These are phyloP conservation scores for Suhomyces guaymorum DNA, from an alignment of 1,139 yeast species.

Conservation along the genomic window DNA sequence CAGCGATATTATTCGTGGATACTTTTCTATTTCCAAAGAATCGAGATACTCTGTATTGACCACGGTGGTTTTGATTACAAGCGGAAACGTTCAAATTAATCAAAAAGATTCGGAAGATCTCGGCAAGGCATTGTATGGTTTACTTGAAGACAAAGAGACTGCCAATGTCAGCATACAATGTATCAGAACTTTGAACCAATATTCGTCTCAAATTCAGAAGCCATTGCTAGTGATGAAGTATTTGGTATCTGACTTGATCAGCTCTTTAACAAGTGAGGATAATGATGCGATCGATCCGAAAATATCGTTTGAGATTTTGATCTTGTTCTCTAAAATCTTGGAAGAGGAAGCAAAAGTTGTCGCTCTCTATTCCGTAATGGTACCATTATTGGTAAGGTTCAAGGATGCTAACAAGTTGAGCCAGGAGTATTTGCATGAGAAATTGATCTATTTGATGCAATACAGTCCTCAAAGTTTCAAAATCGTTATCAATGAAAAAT, in stretches of 20 bases:
- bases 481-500: constrained; percentile 38
- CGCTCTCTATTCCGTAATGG: constrained; percentile 42
- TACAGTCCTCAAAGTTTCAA: constrained; percentile 57
- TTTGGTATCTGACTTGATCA: constrained; percentile 34
- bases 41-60: constrained; percentile 54
- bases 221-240: constrained; percentile 30
- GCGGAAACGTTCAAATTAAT: constrained; percentile 45
- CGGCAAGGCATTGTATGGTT: constrained; percentile 37
- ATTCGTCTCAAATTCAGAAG: constrained; percentile 28
- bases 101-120: constrained; percentile 34
- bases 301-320: constrained; percentile 55
- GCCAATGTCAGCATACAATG: constrained; percentile 57
- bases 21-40: constrained; percentile 24
- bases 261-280: constrained; percentile 19
- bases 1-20: constrained; percentile 34
- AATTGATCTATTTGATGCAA: constrained; percentile 53
- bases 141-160: constrained; percentile 29
- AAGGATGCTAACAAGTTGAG: constrained; percentile 27
- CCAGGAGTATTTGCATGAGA: constrained; percentile 47
- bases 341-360: constrained; percentile 31
- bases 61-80: constrained; percentile 58
- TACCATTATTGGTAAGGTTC: constrained; percentile 53
- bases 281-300: constrained; percentile 28
- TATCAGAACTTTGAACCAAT: constrained; percentile 54
- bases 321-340: constrained; percentile 42